A percentile compares a stretch with the other conserved stretches of the same genome.
Evolutionary conservation across 192 early-diverging fungal species (phyloP).

Genomic region (Gonapodya prolifera): DNA sequence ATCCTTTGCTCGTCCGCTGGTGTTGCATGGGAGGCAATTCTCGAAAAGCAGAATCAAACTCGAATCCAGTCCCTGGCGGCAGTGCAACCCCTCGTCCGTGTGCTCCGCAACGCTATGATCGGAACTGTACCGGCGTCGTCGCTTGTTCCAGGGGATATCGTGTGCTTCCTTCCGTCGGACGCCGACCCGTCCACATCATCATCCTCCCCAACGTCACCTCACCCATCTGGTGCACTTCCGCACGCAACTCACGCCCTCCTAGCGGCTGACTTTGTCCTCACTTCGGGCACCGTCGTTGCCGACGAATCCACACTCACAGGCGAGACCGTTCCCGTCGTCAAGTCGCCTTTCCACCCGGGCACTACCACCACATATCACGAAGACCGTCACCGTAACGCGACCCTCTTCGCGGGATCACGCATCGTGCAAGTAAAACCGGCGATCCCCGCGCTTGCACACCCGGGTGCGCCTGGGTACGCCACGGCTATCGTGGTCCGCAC

Average conservation of each 20-base stretch:
- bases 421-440: neutral
- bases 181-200: no score
- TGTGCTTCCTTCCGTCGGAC: neutral
- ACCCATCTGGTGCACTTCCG: neutral
- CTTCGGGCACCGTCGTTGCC: neutral
- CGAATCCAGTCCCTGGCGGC: neutral
- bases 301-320: slow-evolving; percentile 1
- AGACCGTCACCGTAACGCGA: neutral
- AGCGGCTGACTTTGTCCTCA: neutral
- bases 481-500: neutral
- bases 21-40: neutral
- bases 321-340: neutral
- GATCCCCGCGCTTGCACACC: no score
- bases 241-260: neutral
- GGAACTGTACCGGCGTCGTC: neutral
- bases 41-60: neutral
- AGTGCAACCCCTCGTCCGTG: no score
- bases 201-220: no score
- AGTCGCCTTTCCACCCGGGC: neutral
- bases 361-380: neutral
- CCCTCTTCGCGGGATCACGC: neutral
- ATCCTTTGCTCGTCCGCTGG: neutral
- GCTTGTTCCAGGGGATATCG: neutral
- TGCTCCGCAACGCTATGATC: neutral
- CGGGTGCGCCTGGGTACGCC: neutral